These are phyloP conservation scores for Hericium rajendrae DNA, from an alignment of 768 basidiomycete species.

Conservation along the genomic window DNA sequence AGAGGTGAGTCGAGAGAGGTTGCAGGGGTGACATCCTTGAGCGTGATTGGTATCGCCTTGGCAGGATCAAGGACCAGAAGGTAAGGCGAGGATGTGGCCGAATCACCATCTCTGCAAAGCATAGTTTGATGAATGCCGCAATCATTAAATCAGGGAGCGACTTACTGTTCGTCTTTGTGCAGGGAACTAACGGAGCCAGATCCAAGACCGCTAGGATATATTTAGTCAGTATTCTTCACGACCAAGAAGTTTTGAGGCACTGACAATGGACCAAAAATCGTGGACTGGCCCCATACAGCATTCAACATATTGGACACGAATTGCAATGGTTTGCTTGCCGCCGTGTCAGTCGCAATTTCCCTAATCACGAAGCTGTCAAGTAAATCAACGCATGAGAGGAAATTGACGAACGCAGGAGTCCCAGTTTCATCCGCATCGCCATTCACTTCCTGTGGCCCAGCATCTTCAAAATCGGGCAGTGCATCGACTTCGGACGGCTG, in stretches of 20 bases:
- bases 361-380: neutral
- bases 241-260: neutral
- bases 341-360: no score
- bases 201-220: conserved; percentile 5
- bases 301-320: neutral
- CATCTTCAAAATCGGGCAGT: conserved; percentile 1
- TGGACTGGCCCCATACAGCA: neutral
- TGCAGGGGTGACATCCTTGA: conserved; percentile 9
- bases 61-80: neutral
- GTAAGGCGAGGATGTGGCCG: neutral
- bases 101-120: neutral
- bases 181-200: neutral
- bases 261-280: conserved; percentile 16
- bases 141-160: neutral
- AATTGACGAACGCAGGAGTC: neutral
- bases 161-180: neutral
- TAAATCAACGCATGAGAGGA: neutral
- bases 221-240: neutral
- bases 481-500: neutral
- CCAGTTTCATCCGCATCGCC: neutral
- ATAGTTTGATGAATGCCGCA: neutral
- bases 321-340: conserved; percentile 8
- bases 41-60: conserved; percentile 7
- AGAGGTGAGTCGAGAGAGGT: neutral
- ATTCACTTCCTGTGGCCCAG: neutral